Conservation (phyloP, 2,329 filamentous ascomycete genomes). For the Pleomassaria siparia region DNA sequence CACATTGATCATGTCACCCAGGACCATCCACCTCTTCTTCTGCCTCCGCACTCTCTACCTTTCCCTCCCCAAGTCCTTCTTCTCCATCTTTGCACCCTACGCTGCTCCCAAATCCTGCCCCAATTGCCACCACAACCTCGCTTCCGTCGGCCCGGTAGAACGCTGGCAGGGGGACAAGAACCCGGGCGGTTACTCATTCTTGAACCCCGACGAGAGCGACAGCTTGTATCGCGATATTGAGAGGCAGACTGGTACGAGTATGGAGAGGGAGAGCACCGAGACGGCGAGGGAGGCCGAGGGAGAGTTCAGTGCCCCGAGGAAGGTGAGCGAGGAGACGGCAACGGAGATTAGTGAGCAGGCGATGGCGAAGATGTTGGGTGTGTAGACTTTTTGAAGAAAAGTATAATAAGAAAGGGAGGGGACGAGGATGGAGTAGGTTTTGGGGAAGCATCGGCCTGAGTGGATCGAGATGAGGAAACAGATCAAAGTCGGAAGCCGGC, state of each 20-base stretch:
- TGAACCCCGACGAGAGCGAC: background rate
- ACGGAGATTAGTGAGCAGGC: background rate
- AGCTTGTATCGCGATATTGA: background rate
- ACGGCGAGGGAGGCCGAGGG: background rate
- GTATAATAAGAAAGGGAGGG: background rate
- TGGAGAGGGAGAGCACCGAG: background rate
- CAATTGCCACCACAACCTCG: background rate
- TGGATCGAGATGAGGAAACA: too few relatives aligned
- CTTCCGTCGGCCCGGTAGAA: background rate
- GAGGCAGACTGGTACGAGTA: too few relatives aligned
- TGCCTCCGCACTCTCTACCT: background rate
- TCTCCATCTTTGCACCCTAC: background rate
- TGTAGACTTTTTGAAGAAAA: background rate
- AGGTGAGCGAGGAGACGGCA: background rate
- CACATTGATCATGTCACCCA: background rate
- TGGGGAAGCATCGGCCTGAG: too few relatives aligned
- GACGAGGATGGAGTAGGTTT: background rate
- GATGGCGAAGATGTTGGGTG: background rate
- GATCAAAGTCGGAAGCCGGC: too few relatives aligned
- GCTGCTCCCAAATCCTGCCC: background rate
- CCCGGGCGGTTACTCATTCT: background rate
- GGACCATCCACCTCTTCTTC: background rate
- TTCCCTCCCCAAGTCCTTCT: background rate
- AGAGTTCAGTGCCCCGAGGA: too few relatives aligned
- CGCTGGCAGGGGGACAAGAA: background rate